Evolutionary conservation across 2,329 filamentous ascomycete species (phyloP), one percentile per base, ranked within the genome.

Genomic region (Diplodia seriata): DNA sequence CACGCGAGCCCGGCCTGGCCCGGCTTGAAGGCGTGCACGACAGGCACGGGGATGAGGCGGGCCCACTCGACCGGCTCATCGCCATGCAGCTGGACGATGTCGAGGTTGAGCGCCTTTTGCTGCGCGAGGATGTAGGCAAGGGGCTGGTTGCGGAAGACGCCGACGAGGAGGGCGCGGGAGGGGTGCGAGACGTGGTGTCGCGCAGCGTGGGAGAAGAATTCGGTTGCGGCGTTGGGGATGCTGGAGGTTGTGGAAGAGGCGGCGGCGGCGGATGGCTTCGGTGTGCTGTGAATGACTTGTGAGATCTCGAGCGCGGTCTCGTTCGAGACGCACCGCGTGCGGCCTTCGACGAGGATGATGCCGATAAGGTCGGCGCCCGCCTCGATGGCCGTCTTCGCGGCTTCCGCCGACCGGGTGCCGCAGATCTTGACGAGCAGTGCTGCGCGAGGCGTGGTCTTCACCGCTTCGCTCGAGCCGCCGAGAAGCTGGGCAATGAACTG

Each of bases 31-130:
- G 90, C 91, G 71, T 89, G 90, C 71, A 99, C 89, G 5, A 99
- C 94, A 0, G 95, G 95, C 0, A 97, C 93, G 1, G 95, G 94
- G 59, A 99, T 93, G n/a, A 91, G 81, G 55, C 82, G 86, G 1
- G 94, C 90, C 94, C 94, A 99, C 77, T 99, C 95, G 4, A 97
- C 75, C 2, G 95, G 94, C 77, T 99, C 96, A 56, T 90, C 86
- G 9, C 95, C 96, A 76, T 99, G 95, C 2, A 99, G 86, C 76
- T 99, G 95, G 7, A 99, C 92, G 65, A 97, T 82, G 76, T 99
- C 95, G 53, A 99, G 86, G 55, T 86, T 84, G 71, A 97, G 89
- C 14, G 89, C 83, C 71, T 87, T 87, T 73, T 96, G 91, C 77
- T 94, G 88, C 70, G 89, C 86, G 62, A 98, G 83, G 7, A 99